These are phyloP conservation scores for Cercospora berteroae DNA, from an alignment of 2,329 filamentous ascomycete species.

Conservation along the genomic window DNA sequence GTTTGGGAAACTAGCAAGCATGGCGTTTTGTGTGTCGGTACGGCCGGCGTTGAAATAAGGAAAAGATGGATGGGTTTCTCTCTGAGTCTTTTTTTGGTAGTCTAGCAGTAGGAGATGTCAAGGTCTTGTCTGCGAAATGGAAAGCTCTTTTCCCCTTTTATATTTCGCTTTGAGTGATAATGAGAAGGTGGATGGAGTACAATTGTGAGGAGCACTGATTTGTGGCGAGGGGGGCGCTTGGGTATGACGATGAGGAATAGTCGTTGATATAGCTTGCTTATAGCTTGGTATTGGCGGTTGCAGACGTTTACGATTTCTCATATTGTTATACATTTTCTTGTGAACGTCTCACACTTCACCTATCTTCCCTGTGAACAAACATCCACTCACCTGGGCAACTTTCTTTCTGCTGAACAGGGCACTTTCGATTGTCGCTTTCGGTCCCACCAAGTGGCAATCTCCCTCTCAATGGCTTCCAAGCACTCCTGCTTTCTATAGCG, in stretches of 20 bases:
- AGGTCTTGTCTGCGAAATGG: background rate
- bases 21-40: constrained; percentile 17
- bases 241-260: background rate
- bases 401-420: no score
- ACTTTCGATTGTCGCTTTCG: background rate
- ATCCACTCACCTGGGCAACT: no score
- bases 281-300: background rate
- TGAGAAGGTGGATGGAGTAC: no score
- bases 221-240: background rate
- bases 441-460: background rate
- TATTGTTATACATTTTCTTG: background rate
- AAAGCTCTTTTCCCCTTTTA: background rate
- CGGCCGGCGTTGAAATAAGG: constrained; percentile 5
- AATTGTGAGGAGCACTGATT: background rate
- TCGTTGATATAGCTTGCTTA: background rate
- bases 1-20: constrained; percentile 24
- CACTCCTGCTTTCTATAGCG: background rate
- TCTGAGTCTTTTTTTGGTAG: background rate
- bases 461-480: background rate
- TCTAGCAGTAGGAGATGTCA: background rate
- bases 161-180: no score
- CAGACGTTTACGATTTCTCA: background rate
- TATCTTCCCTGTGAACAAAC: background rate
- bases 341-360: background rate
- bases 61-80: background rate